Evolutionary conservation across 1,139 yeast genomes (phyloP).

Genomic region (Suhomyces choctaworum): DNA sequence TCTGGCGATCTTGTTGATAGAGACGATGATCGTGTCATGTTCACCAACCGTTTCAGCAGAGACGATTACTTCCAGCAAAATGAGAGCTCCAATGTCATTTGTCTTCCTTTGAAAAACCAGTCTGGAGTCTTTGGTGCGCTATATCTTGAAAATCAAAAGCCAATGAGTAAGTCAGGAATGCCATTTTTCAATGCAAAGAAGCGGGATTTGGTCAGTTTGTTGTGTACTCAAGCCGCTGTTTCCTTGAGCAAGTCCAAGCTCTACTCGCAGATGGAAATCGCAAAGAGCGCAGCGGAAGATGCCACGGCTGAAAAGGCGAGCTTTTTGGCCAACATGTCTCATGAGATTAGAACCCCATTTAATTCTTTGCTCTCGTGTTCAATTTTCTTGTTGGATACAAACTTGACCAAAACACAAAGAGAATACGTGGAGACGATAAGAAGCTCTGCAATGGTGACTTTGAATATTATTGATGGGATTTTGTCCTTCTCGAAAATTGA

Average conservation of each 20-base stretch:
- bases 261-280: constrained; percentile 51
- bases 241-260: constrained; percentile 51
- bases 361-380: constrained; percentile 58
- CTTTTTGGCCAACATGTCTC: constrained; percentile 61
- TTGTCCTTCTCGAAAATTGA: constrained; percentile 58
- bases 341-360: constrained; percentile 60
- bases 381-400: constrained; percentile 52
- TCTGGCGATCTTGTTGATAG: constrained; percentile 41
- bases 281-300: constrained; percentile 58
- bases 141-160: constrained; percentile 43
- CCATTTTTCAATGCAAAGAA: constrained; percentile 34
- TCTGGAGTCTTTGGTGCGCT: constrained; percentile 48
- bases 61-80: constrained; percentile 46
- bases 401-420: constrained; percentile 45
- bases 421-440: constrained; percentile 58
- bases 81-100: constrained; percentile 38
- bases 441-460: constrained; percentile 53
- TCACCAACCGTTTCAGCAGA: constrained; percentile 35
- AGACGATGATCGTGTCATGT: constrained; percentile 37
- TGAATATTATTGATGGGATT: constrained; percentile 58
- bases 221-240: constrained; percentile 57
- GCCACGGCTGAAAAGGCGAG: constrained; percentile 62
- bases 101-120: constrained; percentile 51
- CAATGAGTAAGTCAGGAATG: neutral
- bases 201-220: constrained; percentile 43